These are phyloP conservation scores for Oligophagozyma castellii DNA, from an alignment of 1,139 yeast species.

Conservation along the genomic window DNA sequence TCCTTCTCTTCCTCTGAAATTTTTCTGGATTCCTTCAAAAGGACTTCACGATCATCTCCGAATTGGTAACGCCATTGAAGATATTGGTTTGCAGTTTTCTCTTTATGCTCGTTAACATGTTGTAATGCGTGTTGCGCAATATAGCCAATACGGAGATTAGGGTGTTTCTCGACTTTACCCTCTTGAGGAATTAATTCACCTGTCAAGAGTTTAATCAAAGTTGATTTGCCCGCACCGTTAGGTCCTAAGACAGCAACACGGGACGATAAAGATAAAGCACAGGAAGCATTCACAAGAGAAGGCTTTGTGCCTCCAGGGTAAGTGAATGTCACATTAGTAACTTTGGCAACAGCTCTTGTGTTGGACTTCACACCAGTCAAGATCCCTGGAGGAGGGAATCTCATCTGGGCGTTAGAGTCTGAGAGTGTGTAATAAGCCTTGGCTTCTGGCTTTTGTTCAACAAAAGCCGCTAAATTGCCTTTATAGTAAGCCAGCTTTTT, in stretches of 20 bases:
- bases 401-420: conserved; percentile 89
- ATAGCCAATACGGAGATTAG: conserved; percentile 94
- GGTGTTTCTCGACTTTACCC: conserved; percentile 95
- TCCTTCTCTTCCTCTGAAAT: conserved; percentile 72
- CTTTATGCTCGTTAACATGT: conserved; percentile 94
- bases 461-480: conserved; percentile 90
- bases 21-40: conserved; percentile 84
- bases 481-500: conserved; percentile 90
- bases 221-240: conserved; percentile 98
- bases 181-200: conserved; percentile 77
- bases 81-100: conserved; percentile 94
- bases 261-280: conserved; percentile 80
- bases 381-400: conserved; percentile 97
- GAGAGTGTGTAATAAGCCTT: conserved; percentile 92
- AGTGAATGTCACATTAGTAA: conserved; percentile 71
- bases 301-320: conserved; percentile 88
- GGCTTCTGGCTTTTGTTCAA: conserved; percentile 87
- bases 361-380: conserved; percentile 90
- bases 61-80: conserved; percentile 96
- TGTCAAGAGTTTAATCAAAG: conserved; percentile 81
- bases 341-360: conserved; percentile 89
- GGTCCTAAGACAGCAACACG: conserved; percentile 97
- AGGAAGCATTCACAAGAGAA: conserved; percentile 63
- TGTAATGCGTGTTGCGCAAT: conserved; percentile 98
- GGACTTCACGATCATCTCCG: conserved; percentile 96